Base-by-base conservation (phyloP, 2,329 filamentous ascomycete species). In the Pseudocercospora macadamiae region DNA sequence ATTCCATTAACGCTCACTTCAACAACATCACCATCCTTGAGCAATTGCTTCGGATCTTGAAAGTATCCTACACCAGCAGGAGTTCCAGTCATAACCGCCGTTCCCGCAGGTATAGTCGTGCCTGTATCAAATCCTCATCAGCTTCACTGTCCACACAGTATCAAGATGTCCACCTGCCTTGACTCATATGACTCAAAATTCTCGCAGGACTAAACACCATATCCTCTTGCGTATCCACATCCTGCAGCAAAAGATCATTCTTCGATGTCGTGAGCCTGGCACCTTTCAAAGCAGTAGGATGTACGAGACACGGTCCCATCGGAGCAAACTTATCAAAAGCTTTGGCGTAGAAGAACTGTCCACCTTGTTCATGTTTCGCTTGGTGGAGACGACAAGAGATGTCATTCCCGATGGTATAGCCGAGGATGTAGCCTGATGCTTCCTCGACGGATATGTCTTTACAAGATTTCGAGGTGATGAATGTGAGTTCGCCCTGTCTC, bases 321-420 rank as follows among this genome's bases (percentile, higher is more conserved):
- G 83, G 84, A 0, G 80, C 80, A 62, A 76, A 85, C 0, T 77
- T 82, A 62, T 86, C 82, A 54, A 86, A 86, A 0, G 82, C 80
- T 63, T 86, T 85, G 14, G 75, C 78, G 62, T 84, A 86, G 0
- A 79, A 77, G 80, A 81, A 85, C 66, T 86, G 83, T 0, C 82
- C 82, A 0, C 81, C 81, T 2, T 78, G 71, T 0, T 68, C 69
- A 0, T 80, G 78, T 18, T 84, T 78, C 3, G 80, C 72, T 62
- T 86, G 83, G 30, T 79, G 72, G 60, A 83, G 82, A 0, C 83
- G 77, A 0, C 78, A 76, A 0, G 80, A 82, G 0, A 86, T 74
- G 62, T 86, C 83, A 62, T 86, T 86, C 26, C 81, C 82, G 26
- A 71, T 73, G 0, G 80, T 79, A 66, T 84, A 86, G 5, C 77